Conservation (phyloP, 2,329 filamentous ascomycete species). For the Coleophoma eucalyptorum region DNA sequence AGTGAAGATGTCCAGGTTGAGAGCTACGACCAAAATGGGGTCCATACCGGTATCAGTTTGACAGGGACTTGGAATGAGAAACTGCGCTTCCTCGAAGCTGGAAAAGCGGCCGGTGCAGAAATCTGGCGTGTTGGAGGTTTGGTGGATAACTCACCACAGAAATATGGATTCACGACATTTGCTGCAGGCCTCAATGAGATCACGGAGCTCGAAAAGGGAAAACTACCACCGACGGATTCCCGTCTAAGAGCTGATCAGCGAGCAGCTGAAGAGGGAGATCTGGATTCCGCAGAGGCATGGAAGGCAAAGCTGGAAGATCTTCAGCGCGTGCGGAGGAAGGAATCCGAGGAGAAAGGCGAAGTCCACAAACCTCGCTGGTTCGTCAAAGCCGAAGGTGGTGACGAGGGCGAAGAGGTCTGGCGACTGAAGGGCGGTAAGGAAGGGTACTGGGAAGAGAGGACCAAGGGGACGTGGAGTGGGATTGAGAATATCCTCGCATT, state of each 20-base stretch:
- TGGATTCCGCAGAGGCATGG: conserved; percentile 78
- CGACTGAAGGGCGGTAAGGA: conserved; percentile 76
- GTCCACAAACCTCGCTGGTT: conserved; percentile 82
- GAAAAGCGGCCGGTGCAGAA: conserved; percentile 56
- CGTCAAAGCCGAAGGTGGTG: conserved; percentile 55
- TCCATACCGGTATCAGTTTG: conserved; percentile 63
- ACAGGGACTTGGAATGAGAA: conserved; percentile 80
- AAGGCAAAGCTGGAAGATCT: conserved; percentile 84
- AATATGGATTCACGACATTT: conserved; percentile 86
- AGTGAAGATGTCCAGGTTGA: conserved; percentile 85
- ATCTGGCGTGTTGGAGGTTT: conserved; percentile 78
- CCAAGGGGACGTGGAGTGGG: conserved; percentile 60
- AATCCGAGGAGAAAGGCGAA: conserved; percentile 72
- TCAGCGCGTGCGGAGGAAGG: conserved; percentile 71
- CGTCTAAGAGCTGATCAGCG: conserved; percentile 84
- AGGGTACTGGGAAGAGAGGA: conserved; percentile 89
- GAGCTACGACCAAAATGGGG: conserved; percentile 63
- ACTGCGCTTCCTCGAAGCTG: conserved; percentile 63
- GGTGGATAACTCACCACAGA: conserved; percentile 73
- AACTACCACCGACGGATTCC: conserved; percentile 77
- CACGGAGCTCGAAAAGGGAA: conserved; percentile 71
- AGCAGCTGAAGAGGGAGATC: conserved; percentile 73
- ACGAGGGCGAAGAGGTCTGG: conserved; percentile 67
- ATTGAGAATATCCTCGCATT: conserved; percentile 45
- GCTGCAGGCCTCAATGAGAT: conserved; percentile 85